Conservation (phyloP, 192 early-diverging fungal species). For the Globomyces pollinis-pini region DNA sequence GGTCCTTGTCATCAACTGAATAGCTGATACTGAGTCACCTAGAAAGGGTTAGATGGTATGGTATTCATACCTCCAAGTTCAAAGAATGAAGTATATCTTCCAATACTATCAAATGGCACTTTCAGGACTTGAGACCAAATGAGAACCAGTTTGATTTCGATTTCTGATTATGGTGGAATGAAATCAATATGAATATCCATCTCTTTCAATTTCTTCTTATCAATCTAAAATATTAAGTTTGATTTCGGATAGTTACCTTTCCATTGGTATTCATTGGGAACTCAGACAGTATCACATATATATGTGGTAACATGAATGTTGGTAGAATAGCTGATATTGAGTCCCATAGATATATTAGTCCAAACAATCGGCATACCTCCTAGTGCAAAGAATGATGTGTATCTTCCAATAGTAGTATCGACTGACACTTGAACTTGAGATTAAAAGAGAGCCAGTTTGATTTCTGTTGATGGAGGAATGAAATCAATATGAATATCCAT, state of each 20-base stretch:
- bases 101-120: not conserved
- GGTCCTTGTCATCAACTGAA: too few species aligned
- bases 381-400: conserved; percentile 21
- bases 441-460: not conserved
- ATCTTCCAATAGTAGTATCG: not conserved
- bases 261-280: conserved; percentile 27
- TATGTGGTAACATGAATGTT: conserved; percentile 29
- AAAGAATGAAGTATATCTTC: conserved; percentile 18
- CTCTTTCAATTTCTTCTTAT: not conserved
- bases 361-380: conserved; percentile 25
- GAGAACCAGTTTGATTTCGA: not conserved
- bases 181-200: conserved; percentile 3
- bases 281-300: conserved; percentile 9
- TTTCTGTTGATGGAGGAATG: not conserved
- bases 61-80: conserved; percentile 22
- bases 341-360: too few species aligned
- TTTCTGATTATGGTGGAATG: not conserved
- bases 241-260: conserved; percentile 15
- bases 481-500: conserved; percentile 3
- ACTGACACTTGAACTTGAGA: not conserved
- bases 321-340: too few species aligned
- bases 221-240: not conserved
- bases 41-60: too few species aligned
- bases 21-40: too few species aligned
- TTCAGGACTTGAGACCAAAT: not conserved